Evolutionary conservation across 1,139 yeast species (phyloP), one percentile per base, ranked within the genome.

Genomic region (Blastobotrys apis): DNA sequence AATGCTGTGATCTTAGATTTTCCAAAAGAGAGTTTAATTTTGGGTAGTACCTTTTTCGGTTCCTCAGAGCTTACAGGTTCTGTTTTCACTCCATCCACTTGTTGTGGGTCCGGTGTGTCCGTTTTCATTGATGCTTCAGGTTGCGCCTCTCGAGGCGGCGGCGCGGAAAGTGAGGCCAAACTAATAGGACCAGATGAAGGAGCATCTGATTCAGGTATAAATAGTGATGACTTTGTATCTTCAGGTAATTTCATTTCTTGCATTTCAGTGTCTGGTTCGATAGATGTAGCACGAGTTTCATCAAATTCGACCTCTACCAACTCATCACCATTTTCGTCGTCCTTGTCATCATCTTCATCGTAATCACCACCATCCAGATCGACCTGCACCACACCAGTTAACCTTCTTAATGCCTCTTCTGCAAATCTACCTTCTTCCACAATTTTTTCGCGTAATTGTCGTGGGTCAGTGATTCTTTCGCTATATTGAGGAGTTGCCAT

Each of bases 401-500:
- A 49, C 36, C 66, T 69, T 68, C 84, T 77, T 48, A 90, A 65
- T 0, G 96, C 94, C 41, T 71, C 72, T 60, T 88, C 96, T 2
- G 94, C 92, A 47, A 81, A 67, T 48, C 86, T 68, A 23, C 94
- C 84, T 61, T 90, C 96, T 47, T 80, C 81, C 3, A 85, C 92
- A 44, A 88, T 68, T 55, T 77, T 76, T 47, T 84, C 75, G 50
- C 94, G 69, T 42, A 90, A 72, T 47, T 76, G 70, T 50, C 83
- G 77, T 54, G 90, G 86, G 59, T 86, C 94, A 0, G 81, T 75
- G n/a, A 81, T 66, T 16, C 82, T 71, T 25, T 77, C 70, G 51
- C 79, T 73, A 59, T 72, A 86, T 49, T 74, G 73, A 0, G 95
- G 83, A 0, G 96, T 84, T 43, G 78, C 74, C 63, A 78, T 80